These are phyloP conservation scores for Inga laurina DNA, from an alignment of 306 rosid genomes.

Conservation along the genomic window DNA sequence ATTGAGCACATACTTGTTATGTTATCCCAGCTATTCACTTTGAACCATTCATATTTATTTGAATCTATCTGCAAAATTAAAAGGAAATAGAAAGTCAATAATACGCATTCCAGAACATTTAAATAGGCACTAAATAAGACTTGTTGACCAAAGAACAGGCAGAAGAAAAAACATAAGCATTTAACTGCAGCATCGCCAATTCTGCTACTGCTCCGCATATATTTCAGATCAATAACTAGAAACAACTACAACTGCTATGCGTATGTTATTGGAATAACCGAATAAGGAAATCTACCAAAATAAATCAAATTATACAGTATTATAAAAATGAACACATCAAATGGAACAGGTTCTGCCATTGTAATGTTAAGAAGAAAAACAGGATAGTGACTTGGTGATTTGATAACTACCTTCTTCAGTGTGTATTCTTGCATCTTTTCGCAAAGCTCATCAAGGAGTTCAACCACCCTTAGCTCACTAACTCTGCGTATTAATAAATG, in stretches of 20 bases:
- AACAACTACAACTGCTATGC: not conserved
- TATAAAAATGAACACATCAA: not conserved
- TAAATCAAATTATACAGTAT: conserved; percentile 1
- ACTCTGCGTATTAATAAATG: conserved; percentile 49
- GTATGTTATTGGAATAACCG: not conserved
- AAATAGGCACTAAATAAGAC: not conserved
- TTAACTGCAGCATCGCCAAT: not conserved
- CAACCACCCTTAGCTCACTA: conserved; percentile 89
- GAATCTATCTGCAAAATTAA: conserved; percentile 53
- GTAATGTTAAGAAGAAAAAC: conserved; percentile 9
- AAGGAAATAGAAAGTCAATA: conserved; percentile 23
- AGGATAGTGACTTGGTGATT: not conserved
- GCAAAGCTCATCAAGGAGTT: conserved; percentile 92
- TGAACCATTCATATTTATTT: conserved; percentile 61
- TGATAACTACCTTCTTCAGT: conserved; percentile 54
- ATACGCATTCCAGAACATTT: conserved; percentile 6
- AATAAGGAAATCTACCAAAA: not conserved
- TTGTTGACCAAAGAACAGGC: conserved; percentile 8
- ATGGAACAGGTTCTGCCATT: not conserved
- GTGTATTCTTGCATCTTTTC: conserved; percentile 97
- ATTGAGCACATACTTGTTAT: conserved; percentile 57
- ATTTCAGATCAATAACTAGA: conserved; percentile 1
- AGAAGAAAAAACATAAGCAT: conserved; percentile 13
- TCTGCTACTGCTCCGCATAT: not conserved
- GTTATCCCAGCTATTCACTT: conserved; percentile 80